These are phyloP conservation scores for Pyrus bretschneideri DNA, from an alignment of 306 rosid genomes.

Conservation along the genomic window DNA sequence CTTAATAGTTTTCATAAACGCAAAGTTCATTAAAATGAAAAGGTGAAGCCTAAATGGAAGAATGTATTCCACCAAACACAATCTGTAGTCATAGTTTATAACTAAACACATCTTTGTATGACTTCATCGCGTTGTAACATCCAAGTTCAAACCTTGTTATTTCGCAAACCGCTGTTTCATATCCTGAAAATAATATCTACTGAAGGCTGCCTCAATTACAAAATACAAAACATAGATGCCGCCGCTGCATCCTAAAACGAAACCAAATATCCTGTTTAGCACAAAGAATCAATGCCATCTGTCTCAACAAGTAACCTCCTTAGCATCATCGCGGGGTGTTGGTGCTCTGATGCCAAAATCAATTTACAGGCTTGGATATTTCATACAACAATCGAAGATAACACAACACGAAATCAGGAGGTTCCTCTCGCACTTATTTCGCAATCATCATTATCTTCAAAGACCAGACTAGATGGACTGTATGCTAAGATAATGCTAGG, in stretches of 20 bases:
- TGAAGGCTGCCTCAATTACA: neutral
- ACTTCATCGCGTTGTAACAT: neutral
- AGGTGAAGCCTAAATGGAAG: neutral
- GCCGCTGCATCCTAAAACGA: neutral
- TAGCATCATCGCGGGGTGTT: neutral
- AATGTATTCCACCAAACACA: neutral
- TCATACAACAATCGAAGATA: neutral
- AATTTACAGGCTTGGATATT: neutral
- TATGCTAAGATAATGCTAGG: neutral
- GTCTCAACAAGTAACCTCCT: neutral
- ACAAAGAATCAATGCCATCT: neutral
- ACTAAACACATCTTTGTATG: neutral
- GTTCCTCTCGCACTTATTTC: neutral
- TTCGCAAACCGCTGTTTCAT: neutral
- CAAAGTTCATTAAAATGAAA: neutral
- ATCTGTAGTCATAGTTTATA: neutral
- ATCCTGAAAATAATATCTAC: neutral
- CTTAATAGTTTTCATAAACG: neutral
- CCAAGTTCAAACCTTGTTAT: neutral
- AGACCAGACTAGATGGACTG: neutral
- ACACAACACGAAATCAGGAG: neutral
- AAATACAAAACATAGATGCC: neutral
- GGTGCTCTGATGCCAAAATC: neutral
- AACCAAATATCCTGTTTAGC: neutral
- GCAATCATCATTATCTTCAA: neutral